A percentile compares a stretch with the other conserved stretches of the same genome.
Evolutionary conservation across 768 basidiomycete genomes (phyloP).

Genomic region (Tephrocybe sp.): DNA sequence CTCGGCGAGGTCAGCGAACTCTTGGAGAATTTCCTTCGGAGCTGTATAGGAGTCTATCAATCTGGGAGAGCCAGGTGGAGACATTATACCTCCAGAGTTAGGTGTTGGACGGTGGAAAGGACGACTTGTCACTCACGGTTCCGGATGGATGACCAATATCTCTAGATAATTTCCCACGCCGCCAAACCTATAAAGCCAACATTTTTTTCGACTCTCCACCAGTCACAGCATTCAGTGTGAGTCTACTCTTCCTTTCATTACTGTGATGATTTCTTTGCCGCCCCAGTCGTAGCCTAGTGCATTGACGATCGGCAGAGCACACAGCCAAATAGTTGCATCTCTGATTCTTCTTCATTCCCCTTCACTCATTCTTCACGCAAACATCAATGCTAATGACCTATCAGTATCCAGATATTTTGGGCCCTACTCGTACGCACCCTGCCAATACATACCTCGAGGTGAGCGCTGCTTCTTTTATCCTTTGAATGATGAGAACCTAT

Average conservation of each 20-base stretch:
- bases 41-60: slow-evolving; percentile 90
- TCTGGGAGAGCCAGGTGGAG: slow-evolving; percentile 61
- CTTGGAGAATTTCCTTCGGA: slow-evolving; percentile 90
- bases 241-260: slow-evolving; percentile 18
- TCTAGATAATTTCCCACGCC: slow-evolving; percentile 32
- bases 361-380: background rate
- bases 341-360: slow-evolving; percentile 41
- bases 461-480: slow-evolving; percentile 9
- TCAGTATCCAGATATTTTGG: too few relatives aligned
- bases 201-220: slow-evolving; percentile 20
- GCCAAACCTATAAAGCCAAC: slow-evolving; percentile 5
- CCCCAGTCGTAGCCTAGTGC: slow-evolving; percentile 70
- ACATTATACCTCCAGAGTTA: slow-evolving; percentile 45
- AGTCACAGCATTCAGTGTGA: slow-evolving; percentile 23
- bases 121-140: background rate
- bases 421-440: too few relatives aligned
- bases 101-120: slow-evolving; percentile 7
- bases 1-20: slow-evolving; percentile 92
- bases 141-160: slow-evolving; percentile 30
- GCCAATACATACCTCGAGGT: too few relatives aligned
- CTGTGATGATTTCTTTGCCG: slow-evolving; percentile 69
- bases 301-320: slow-evolving; percentile 69
- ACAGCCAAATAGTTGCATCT: slow-evolving; percentile 68
- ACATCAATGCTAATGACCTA: too few relatives aligned
- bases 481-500: slow-evolving; percentile 43